phyloP scores from a whole-genome alignment of 2,329 filamentous ascomycete genomes.

The Mycosphaerelloides madeirae region DNA sequence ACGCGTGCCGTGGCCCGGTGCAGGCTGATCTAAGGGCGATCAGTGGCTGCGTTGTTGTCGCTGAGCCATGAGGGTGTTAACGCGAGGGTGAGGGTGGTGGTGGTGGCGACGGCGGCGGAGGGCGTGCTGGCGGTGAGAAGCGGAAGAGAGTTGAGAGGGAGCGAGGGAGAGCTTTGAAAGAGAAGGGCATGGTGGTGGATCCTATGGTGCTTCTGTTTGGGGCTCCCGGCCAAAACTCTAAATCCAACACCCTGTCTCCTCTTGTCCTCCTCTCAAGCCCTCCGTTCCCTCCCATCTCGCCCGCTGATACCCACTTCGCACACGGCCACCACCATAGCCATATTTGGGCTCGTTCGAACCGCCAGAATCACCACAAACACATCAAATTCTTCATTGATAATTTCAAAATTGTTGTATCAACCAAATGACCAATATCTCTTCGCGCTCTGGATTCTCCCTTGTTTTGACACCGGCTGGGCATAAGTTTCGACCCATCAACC shows the following conservation, averaged over 20 bases:
- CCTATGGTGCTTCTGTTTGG: too few species aligned
- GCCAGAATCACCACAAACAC: neutral
- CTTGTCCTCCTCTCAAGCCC: neutral
- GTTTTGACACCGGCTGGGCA: too few species aligned
- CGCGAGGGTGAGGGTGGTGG: slow-evolving; percentile 30
- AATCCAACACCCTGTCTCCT: neutral
- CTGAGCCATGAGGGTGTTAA: slow-evolving; percentile 4
- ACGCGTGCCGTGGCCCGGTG: neutral
- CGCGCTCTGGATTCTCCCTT: too few species aligned
- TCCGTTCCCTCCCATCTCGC: neutral
- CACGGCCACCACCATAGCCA: slow-evolving; percentile 3
- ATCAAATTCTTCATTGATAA: neutral
- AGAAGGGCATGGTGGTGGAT: too few species aligned
- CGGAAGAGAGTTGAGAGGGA: too few species aligned
- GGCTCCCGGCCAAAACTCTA: too few species aligned
- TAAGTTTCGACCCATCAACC: too few species aligned
- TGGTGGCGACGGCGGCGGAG: slow-evolving; percentile 10
- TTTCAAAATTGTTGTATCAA: neutral
- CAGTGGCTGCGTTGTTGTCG: neutral
- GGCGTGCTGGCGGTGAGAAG: neutral
- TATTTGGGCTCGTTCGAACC: slow-evolving; percentile 26
- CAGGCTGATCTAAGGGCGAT: neutral
- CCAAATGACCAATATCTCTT: too few species aligned
- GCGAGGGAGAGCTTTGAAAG: too few species aligned
- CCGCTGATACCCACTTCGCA: slow-evolving; percentile 1